phyloP scores from a whole-genome alignment of 129 eudicot species.

The Gnaphalium uliginosum region DNA sequence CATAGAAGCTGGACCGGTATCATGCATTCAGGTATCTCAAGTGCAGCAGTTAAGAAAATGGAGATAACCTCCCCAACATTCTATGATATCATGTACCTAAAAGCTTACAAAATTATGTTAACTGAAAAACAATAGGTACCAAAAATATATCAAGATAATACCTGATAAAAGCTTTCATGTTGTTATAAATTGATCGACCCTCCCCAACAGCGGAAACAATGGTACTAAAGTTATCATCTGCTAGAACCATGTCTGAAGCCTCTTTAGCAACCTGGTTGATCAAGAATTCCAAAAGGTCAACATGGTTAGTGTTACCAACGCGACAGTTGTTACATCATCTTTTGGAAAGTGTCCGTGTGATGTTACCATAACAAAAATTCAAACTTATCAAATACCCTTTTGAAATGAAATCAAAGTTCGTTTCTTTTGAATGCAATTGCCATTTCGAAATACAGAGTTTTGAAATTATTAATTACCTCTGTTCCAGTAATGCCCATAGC shows the following conservation, averaged over 20 bases:
- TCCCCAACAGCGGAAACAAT: constrained; percentile 82
- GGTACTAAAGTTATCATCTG: constrained; percentile 89
- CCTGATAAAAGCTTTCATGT: constrained; percentile 93
- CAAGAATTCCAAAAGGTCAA: not conserved
- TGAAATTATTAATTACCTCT: constrained; percentile 46
- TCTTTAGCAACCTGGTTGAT: constrained; percentile 80
- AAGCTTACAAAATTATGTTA: constrained; percentile 8
- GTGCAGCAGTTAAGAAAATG: constrained; percentile 79
- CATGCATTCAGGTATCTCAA: constrained; percentile 88
- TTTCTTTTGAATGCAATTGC: too few species aligned
- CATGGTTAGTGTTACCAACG: not conserved
- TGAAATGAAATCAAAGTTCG: too few species aligned
- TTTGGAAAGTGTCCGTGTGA: too few species aligned
- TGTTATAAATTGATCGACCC: constrained; percentile 83
- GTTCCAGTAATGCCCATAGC: constrained; percentile 94
- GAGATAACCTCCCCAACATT: constrained; percentile 87
- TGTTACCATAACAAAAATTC: too few species aligned
- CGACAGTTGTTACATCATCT: too few species aligned
- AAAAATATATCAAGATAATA: constrained; percentile 18
- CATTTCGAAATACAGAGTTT: not conserved
- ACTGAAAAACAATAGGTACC: not conserved
- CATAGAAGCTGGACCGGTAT: constrained; percentile 89
- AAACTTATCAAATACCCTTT: too few species aligned
- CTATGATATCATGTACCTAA: constrained; percentile 92
- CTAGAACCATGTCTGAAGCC: constrained; percentile 93